These are phyloP conservation scores for Ilyonectria destructans DNA, from an alignment of 2,329 filamentous ascomycete species.

Conservation along the genomic window DNA sequence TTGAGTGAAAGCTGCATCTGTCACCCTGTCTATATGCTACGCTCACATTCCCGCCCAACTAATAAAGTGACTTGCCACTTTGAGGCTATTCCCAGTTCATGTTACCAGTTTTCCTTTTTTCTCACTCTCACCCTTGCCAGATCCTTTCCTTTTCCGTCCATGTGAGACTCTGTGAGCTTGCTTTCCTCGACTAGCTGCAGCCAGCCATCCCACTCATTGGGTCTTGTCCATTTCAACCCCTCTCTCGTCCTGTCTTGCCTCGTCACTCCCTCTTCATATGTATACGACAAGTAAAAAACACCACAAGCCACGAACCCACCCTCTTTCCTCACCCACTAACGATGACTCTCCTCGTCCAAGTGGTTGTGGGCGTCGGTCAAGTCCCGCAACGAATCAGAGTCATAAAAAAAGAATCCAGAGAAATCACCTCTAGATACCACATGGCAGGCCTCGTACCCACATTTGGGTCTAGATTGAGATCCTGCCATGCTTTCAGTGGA, in stretches of 20 bases:
- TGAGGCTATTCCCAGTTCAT: constrained; percentile 20
- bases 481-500: constrained; percentile 18
- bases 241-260: constrained; percentile 1
- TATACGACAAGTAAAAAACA: constrained; percentile 21
- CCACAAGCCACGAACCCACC: constrained; percentile 26
- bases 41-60: background rate
- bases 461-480: constrained; percentile 22
- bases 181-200: constrained; percentile 17
- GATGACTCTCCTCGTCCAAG: background rate
- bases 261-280: background rate
- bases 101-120: background rate
- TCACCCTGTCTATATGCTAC: constrained; percentile 6
- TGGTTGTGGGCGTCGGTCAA: background rate
- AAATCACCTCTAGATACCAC: constrained; percentile 1
- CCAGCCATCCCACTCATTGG: constrained; percentile 8
- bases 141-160: constrained; percentile 4
- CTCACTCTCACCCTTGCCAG: background rate
- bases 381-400: constrained; percentile 39
- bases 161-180: constrained; percentile 2
- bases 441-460: constrained; percentile 14
- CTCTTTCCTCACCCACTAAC: constrained; percentile 1
- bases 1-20: background rate
- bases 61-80: background rate
- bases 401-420: constrained; percentile 28
- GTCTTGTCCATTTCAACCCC: constrained; percentile 11